A percentile compares a stretch with the other conserved stretches of the same genome.
These are phyloP conservation scores for Brassica juncea DNA, from an alignment of 345 rosid genomes.

Conservation along the genomic window DNA sequence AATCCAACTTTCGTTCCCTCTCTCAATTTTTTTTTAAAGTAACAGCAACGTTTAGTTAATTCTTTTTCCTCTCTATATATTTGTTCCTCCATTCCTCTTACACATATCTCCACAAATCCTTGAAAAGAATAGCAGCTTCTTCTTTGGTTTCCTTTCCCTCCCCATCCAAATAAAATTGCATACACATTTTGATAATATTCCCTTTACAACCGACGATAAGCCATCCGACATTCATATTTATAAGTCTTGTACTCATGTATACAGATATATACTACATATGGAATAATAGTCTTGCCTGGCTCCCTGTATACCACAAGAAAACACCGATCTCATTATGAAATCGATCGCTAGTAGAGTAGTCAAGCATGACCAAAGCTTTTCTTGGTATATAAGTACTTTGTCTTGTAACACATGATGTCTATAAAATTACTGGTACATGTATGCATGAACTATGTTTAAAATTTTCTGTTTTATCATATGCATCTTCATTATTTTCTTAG, in stretches of 20 bases:
- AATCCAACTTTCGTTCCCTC: constrained; percentile 13
- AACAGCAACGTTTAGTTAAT: constrained; percentile 7
- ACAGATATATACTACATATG: background rate
- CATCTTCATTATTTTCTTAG: no score
- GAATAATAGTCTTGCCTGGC: constrained; percentile 39
- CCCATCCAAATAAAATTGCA: constrained; percentile 2
- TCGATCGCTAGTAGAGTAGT: constrained; percentile 39
- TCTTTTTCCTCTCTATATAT: constrained; percentile 29
- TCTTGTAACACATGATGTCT: background rate
- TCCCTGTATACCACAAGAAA: constrained; percentile 46
- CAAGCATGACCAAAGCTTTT: constrained; percentile 37
- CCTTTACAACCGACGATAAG: background rate
- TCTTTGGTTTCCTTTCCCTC: constrained; percentile 25
- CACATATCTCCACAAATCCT: constrained; percentile 24
- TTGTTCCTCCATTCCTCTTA: constrained; percentile 17
- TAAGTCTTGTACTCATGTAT: background rate
- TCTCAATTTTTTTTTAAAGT: background rate
- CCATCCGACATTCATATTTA: background rate
- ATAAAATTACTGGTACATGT: background rate
- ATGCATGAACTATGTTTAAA: background rate
- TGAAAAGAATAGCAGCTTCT: constrained; percentile 6
- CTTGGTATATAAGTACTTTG: constrained; percentile 2
- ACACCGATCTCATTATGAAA: constrained; percentile 25
- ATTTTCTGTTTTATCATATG: no score
- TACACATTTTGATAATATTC: background rate